A percentile compares a stretch with the other conserved stretches of the same genome.
phyloP scores from a whole-genome alignment of 495 filamentous ascomycete species.

The Letharia columbiana region DNA sequence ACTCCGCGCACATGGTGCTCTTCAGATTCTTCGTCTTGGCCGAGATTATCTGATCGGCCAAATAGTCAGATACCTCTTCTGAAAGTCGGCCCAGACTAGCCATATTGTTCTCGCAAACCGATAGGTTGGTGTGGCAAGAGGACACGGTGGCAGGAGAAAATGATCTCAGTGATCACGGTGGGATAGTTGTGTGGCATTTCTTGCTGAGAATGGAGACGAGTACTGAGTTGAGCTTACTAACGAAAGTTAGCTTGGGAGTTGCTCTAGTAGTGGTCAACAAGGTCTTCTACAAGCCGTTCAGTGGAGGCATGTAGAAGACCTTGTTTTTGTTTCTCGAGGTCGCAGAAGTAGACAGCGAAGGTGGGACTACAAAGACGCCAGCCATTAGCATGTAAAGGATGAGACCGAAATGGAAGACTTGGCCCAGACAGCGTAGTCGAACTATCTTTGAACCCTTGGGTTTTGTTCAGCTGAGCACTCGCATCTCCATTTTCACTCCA shows the following conservation, averaged over 20 bases:
- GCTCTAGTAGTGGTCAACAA: too few relatives aligned
- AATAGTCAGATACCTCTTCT: conserved; percentile 98
- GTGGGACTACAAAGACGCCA: too few relatives aligned
- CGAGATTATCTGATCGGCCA: conserved; percentile 96
- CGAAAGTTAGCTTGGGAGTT: conserved; percentile 60
- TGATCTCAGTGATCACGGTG: conserved; percentile 99
- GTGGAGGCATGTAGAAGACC: too few relatives aligned
- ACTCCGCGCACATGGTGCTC: conserved; percentile 95
- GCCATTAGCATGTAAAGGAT: too few relatives aligned
- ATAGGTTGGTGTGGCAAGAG: conserved; percentile 64
- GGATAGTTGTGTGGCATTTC: conserved; percentile 99
- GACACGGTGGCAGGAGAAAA: conserved; percentile 58
- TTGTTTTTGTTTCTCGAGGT: too few relatives aligned
- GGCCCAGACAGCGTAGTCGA: too few relatives aligned
- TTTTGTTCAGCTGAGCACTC: too few relatives aligned
- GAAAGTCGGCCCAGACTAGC: conserved; percentile 89
- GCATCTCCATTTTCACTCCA: too few relatives aligned
- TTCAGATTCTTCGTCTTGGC: conserved; percentile 92
- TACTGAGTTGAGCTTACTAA: conserved; percentile 97
- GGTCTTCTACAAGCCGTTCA: too few relatives aligned
- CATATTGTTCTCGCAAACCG: conserved; percentile 99
- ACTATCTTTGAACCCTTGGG: too few relatives aligned
- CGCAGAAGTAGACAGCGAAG: too few relatives aligned
- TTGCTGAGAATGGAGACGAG: conserved; percentile 94
- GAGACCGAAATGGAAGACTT: too few relatives aligned